Evolutionary conservation across 257 asterid species (phyloP).

Genomic region (Solanum virginianum): DNA sequence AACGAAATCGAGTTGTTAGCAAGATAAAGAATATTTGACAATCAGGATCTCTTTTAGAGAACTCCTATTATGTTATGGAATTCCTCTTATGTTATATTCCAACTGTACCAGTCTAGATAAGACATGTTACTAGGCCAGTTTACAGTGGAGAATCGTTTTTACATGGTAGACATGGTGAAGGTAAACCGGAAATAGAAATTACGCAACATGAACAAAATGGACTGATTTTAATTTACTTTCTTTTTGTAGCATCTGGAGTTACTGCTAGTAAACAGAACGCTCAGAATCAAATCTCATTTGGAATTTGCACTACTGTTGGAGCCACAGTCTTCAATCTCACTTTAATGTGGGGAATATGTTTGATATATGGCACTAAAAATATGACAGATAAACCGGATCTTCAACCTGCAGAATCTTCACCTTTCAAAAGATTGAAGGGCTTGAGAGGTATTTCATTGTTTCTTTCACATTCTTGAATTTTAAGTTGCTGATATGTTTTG

Average conservation of each 20-base stretch:
- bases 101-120: not conserved
- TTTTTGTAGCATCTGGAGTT: conserved; percentile 27
- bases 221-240: not conserved
- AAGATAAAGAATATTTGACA: not conserved
- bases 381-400: not conserved
- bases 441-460: not conserved
- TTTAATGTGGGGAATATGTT: conserved; percentile 29
- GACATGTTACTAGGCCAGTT: not conserved
- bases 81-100: not conserved
- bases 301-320: conserved; percentile 22
- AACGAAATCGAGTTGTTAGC: not conserved
- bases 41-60: not conserved
- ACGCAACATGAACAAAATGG: not conserved
- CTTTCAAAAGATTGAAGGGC: not conserved
- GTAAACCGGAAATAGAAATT: not conserved
- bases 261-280: conserved; percentile 21
- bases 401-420: not conserved
- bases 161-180: not conserved
- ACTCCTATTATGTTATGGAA: not conserved
- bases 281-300: conserved; percentile 17
- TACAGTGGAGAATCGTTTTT: not conserved
- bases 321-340: conserved; percentile 30
- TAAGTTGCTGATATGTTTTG: not conserved
- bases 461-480: not conserved
- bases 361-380: conserved; percentile 16